Evolutionary conservation across 2,329 filamentous ascomycete species (phyloP).

Genomic region (Aspergillus sojae): DNA sequence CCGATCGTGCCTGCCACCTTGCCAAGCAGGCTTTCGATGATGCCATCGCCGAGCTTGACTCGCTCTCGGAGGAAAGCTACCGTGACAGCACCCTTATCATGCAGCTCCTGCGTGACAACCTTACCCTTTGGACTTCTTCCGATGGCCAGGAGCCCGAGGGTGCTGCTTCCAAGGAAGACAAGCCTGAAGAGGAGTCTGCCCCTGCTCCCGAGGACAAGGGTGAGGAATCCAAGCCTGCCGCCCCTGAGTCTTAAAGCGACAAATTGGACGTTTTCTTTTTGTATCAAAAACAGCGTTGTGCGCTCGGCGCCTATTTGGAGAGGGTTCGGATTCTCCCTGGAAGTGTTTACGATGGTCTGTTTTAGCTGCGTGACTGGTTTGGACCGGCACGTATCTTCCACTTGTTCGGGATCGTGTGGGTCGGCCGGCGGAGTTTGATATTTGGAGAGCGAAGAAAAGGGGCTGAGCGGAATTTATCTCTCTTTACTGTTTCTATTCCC

Average conservation of each 20-base stretch:
- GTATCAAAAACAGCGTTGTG: slow-evolving; percentile 29
- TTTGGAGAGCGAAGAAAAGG: slow-evolving; percentile 44
- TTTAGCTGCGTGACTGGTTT: slow-evolving; percentile 41
- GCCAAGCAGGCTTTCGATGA: slow-evolving; percentile 99
- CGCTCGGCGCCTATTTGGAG: slow-evolving; percentile 33
- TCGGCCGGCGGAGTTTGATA: slow-evolving; percentile 48
- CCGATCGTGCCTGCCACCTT: slow-evolving; percentile 95
- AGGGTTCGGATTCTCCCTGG: slow-evolving; percentile 36
- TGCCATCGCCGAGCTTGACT: slow-evolving; percentile 97
- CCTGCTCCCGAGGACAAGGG: slow-evolving; percentile 49
- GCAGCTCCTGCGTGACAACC: slow-evolving; percentile 97
- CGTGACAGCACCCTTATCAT: slow-evolving; percentile 99
- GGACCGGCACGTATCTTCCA: slow-evolving; percentile 40
- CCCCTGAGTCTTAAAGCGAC: slow-evolving; percentile 38
- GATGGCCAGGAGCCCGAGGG: slow-evolving; percentile 74
- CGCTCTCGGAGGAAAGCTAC: slow-evolving; percentile 96
- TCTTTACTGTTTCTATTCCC: slow-evolving; percentile 45
- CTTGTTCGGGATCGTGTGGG: slow-evolving; percentile 39
- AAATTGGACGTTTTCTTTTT: slow-evolving; percentile 30
- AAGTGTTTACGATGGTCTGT: slow-evolving; percentile 39
- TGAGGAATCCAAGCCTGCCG: slow-evolving; percentile 41
- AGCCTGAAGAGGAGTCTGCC: slow-evolving; percentile 52
- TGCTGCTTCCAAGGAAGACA: slow-evolving; percentile 64
- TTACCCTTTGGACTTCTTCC: slow-evolving; percentile 96
- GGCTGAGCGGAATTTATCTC: slow-evolving; percentile 46